Evolutionary conservation across 2,329 filamentous ascomycete genomes (phyloP).

Genomic region (Pestalotiopsis sp.): DNA sequence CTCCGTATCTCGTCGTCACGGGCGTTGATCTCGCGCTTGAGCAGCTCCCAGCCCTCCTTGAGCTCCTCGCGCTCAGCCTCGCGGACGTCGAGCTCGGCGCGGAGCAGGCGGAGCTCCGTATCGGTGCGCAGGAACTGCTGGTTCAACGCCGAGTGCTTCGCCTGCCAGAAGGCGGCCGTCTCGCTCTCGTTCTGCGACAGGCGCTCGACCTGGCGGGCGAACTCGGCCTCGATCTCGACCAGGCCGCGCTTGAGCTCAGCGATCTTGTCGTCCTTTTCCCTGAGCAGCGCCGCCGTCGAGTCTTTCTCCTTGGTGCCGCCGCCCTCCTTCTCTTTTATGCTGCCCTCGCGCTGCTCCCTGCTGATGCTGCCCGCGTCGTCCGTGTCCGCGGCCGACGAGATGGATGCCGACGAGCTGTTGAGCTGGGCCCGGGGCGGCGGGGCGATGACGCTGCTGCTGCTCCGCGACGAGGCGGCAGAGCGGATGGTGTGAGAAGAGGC

Average conservation of each 20-base stretch:
- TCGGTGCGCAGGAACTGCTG: conserved; percentile 53
- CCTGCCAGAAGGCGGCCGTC: conserved; percentile 57
- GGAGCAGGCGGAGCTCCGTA: conserved; percentile 51
- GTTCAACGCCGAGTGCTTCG: conserved; percentile 52
- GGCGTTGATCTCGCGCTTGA: conserved; percentile 44
- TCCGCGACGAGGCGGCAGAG: conserved; percentile 27
- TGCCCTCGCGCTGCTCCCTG: conserved; percentile 16
- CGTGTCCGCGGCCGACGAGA: conserved; percentile 29
- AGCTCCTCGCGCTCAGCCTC: conserved; percentile 50
- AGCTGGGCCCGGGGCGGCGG: conserved; percentile 42
- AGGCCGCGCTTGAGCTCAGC: conserved; percentile 53
- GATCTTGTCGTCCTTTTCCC: conserved; percentile 54
- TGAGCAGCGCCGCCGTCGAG: conserved; percentile 29
- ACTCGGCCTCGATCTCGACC: conserved; percentile 51
- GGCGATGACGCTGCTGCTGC: conserved; percentile 35
- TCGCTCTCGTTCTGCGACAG: conserved; percentile 56
- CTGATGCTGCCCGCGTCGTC: conserved; percentile 23
- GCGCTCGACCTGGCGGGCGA: conserved; percentile 52
- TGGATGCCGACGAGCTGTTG: conserved; percentile 27
- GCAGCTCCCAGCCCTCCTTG: conserved; percentile 47
- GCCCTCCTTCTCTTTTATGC: conserved; percentile 16
- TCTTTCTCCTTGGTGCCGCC: conserved; percentile 17
- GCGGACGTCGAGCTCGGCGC: conserved; percentile 47
- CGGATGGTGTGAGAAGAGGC: conserved; percentile 30
- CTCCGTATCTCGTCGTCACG: conserved; percentile 58